Conservation (phyloP, 768 basidiomycete genomes). For the Clavulina sp. region DNA sequence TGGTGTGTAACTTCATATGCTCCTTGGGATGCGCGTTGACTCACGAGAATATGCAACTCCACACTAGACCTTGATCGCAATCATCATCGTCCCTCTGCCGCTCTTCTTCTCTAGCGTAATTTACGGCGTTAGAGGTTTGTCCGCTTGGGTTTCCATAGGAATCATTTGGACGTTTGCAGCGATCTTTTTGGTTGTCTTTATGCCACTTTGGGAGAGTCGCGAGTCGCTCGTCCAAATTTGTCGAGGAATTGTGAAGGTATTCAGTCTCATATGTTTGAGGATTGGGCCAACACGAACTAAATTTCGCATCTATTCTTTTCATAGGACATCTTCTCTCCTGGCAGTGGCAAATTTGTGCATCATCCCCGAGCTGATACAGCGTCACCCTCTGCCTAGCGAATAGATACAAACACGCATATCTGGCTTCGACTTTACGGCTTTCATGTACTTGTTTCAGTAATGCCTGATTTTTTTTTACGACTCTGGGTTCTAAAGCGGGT, state of each 20-base stretch:
- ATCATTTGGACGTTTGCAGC: constrained; percentile 76
- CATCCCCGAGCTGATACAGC: too few relatives aligned
- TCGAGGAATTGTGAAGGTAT: constrained; percentile 47
- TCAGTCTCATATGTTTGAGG: neutral
- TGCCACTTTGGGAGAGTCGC: constrained; percentile 76
- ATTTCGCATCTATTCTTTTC: neutral
- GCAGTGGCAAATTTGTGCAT: constrained; percentile 3
- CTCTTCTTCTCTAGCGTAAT: constrained; percentile 70
- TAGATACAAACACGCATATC: too few relatives aligned
- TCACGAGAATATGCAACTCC: neutral
- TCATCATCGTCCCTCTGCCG: constrained; percentile 67
- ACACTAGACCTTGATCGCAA: constrained; percentile 24
- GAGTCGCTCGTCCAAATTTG: constrained; percentile 40
- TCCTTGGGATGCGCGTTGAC: neutral
- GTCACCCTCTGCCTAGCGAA: too few relatives aligned
- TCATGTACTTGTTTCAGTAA: too few relatives aligned
- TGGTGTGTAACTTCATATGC: constrained; percentile 26
- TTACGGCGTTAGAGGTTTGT: constrained; percentile 43
- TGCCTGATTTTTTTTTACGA: neutral
- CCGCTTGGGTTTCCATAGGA: constrained; percentile 66
- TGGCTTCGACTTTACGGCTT: too few relatives aligned
- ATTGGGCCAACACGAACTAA: neutral
- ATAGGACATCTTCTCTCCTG: constrained; percentile 2
- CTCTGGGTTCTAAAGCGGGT: neutral
- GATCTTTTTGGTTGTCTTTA: constrained; percentile 56